Evolutionary conservation across 2,329 filamentous ascomycete genomes (phyloP).

Genomic region (Penicillium hesseltinei): DNA sequence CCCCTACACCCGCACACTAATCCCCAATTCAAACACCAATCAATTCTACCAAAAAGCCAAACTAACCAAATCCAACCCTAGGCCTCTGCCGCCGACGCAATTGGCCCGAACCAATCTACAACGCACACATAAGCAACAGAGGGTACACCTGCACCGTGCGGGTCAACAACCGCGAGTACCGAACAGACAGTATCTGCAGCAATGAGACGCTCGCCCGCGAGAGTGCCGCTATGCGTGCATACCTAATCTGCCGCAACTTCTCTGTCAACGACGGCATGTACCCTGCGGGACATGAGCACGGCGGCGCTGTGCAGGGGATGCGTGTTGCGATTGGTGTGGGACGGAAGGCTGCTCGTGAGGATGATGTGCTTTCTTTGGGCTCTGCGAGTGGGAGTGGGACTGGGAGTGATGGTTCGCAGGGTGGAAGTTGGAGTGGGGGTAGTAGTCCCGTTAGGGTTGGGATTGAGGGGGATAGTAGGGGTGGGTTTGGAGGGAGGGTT

Average conservation of each 20-base stretch:
- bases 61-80: slow-evolving; percentile 40
- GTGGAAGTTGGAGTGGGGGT: slow-evolving; percentile 53
- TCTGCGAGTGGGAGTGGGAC: slow-evolving; percentile 39
- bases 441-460: slow-evolving; percentile 51
- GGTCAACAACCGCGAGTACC: slow-evolving; percentile 95
- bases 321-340: slow-evolving; percentile 65
- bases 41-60: slow-evolving; percentile 12
- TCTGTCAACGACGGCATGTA: slow-evolving; percentile 94
- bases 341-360: slow-evolving; percentile 49
- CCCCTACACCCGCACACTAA: neutral
- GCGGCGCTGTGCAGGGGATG: slow-evolving; percentile 57
- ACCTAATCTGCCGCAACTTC: slow-evolving; percentile 97
- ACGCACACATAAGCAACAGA: slow-evolving; percentile 69
- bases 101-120: slow-evolving; percentile 89
- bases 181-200: slow-evolving; percentile 81
- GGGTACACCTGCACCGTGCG: slow-evolving; percentile 88
- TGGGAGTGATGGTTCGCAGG: slow-evolving; percentile 45
- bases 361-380: slow-evolving; percentile 45
- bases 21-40: slow-evolving; percentile 1
- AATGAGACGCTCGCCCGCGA: slow-evolving; percentile 82
- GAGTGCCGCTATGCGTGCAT: slow-evolving; percentile 91
- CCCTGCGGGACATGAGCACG: slow-evolving; percentile 55
- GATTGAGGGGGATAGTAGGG: slow-evolving; percentile 2
- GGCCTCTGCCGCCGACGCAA: slow-evolving; percentile 91
- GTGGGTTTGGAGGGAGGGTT: neutral